Percentiles rank a stretch among this genome's conserved stretches.
Conservation (phyloP, 2,329 filamentous ascomycete genomes). For the Coleophoma crateriformis region DNA sequence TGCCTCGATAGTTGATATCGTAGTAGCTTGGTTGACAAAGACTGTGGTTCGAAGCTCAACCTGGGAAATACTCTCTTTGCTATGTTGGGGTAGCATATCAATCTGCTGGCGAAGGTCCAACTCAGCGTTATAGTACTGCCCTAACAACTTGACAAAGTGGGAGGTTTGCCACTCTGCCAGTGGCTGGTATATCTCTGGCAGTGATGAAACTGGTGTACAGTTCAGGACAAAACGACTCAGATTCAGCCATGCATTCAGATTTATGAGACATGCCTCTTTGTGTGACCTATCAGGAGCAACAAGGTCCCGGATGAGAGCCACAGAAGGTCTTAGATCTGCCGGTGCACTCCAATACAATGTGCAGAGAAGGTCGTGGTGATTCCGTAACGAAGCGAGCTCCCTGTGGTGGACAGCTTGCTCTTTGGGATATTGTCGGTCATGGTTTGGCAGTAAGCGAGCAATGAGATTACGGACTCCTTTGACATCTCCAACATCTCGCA, state of each 20-base stretch:
- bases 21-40: conserved; percentile 7
- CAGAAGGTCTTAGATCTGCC: conserved; percentile 43
- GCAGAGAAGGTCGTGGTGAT: conserved; percentile 64
- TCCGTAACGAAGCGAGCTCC: conserved; percentile 59
- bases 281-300: conserved; percentile 56
- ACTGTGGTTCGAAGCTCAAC: conserved; percentile 8
- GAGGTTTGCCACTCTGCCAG: conserved; percentile 52
- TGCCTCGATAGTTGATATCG: not conserved
- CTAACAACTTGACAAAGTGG: conserved; percentile 50
- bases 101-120: conserved; percentile 16
- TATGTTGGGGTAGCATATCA: conserved; percentile 3
- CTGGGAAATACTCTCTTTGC: conserved; percentile 8
- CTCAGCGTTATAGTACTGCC: conserved; percentile 42
- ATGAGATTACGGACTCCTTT: conserved; percentile 59
- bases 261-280: conserved; percentile 61
- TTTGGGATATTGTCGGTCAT: conserved; percentile 58
- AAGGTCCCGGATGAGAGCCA: conserved; percentile 52
- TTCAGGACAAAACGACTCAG: conserved; percentile 53
- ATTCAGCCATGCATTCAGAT: conserved; percentile 57
- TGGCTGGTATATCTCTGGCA: conserved; percentile 34
- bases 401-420: conserved; percentile 54
- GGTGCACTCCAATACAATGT: conserved; percentile 62
- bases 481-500: conserved; percentile 38
- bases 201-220: conserved; percentile 29
- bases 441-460: conserved; percentile 58